phyloP scores from a whole-genome alignment of 208 protist genomes.

The Crithidia bombi region DNA sequence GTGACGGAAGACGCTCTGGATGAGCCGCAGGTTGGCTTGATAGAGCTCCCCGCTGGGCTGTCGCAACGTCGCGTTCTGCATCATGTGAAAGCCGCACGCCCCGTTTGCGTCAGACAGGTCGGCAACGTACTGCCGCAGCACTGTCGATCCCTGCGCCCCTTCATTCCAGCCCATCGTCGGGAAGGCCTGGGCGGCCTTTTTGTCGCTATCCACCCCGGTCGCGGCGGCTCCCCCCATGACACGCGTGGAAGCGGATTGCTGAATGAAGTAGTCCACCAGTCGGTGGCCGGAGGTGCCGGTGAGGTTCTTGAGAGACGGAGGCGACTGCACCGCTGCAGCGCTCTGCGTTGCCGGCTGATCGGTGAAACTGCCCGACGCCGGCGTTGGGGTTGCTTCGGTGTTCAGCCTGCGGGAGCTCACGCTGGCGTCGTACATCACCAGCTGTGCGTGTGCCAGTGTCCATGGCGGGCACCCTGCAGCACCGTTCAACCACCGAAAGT shows the following conservation, averaged over 20 bases:
- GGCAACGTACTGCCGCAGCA: not conserved
- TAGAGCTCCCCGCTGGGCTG: conserved; percentile 22
- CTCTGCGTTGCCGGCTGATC: not conserved
- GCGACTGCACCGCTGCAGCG: not conserved
- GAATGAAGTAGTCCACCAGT: conserved; percentile 16
- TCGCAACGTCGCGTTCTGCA: not conserved
- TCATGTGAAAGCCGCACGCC: not conserved
- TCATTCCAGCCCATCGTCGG: conserved; percentile 37
- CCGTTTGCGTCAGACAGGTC: conserved; percentile 13
- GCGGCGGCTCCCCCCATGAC: not conserved
- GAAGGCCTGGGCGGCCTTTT: conserved; percentile 8
- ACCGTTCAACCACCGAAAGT: conserved; percentile 23
- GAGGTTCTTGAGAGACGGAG: too few species aligned
- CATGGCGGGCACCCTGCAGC: conserved; percentile 18
- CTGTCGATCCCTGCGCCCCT: conserved; percentile 4
- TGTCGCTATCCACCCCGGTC: not conserved
- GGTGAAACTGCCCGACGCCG: too few species aligned
- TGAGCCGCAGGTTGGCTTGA: conserved; percentile 9
- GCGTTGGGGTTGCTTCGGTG: too few species aligned
- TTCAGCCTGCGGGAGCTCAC: not conserved
- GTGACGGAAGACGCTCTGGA: conserved; percentile 24
- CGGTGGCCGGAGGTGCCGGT: conserved; percentile 8
- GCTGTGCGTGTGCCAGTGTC: conserved; percentile 27
- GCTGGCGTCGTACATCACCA: conserved; percentile 14
- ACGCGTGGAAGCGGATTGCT: not conserved